Evolutionary conservation across 2,329 filamentous ascomycete genomes (phyloP).

Genomic region (Fusarium denticulatum): DNA sequence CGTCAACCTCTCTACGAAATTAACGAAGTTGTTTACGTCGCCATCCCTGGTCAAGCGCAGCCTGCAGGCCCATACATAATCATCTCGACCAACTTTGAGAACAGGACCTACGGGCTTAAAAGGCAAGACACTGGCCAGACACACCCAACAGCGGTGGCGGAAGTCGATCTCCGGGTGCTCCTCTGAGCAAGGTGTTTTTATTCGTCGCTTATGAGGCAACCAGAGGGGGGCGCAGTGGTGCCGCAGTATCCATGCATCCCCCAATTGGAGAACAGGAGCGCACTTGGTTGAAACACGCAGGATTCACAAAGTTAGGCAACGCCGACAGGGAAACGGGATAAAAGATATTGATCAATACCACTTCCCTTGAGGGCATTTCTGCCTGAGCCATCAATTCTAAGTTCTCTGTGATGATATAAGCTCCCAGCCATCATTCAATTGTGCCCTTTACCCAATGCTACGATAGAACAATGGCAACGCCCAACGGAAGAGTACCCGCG

Average conservation of each 20-base stretch:
- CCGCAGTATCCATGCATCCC: neutral
- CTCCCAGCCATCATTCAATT: too few species aligned
- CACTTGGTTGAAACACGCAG: neutral
- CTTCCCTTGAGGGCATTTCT: neutral
- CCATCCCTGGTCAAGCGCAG: neutral
- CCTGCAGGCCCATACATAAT: neutral
- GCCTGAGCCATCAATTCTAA: neutral
- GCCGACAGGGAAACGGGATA: neutral
- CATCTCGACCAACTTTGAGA: neutral
- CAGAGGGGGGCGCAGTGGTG: neutral
- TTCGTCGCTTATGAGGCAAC: neutral
- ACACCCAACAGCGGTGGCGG: neutral
- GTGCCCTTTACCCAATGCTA: neutral
- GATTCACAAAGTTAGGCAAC: neutral
- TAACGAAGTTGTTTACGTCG: neutral
- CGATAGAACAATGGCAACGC: neutral
- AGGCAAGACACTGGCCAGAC: neutral
- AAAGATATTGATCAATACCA: neutral
- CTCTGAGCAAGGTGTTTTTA: neutral
- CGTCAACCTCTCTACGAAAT: neutral
- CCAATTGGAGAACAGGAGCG: neutral
- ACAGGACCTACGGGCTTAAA: neutral
- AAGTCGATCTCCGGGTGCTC: neutral
- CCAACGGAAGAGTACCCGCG: neutral
- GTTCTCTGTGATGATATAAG: too few species aligned